Conservation (phyloP, 495 filamentous ascomycete genomes). For the Penicillium lagena region DNA sequence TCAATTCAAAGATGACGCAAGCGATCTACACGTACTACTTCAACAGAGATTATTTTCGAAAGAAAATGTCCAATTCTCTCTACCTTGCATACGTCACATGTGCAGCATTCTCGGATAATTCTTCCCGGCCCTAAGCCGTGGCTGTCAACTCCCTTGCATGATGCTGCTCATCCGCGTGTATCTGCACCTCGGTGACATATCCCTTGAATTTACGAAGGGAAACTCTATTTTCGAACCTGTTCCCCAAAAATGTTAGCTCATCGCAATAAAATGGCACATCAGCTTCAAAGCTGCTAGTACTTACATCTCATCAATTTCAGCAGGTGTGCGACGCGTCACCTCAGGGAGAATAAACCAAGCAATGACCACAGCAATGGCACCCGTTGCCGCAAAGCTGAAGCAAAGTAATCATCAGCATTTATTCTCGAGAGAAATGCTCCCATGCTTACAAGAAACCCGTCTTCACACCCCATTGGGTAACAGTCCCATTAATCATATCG, state of each 20-base stretch:
- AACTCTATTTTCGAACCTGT: slow-evolving; percentile 26
- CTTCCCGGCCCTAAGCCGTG: background rate
- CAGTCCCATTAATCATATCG: slow-evolving; percentile 29
- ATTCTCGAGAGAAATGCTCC: background rate
- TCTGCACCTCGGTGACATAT: slow-evolving; percentile 25
- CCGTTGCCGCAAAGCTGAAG: slow-evolving; percentile 25
- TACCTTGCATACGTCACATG: too few species aligned
- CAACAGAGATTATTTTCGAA: too few species aligned
- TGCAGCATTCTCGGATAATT: background rate
- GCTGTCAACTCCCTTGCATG: background rate
- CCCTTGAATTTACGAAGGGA: slow-evolving; percentile 26
- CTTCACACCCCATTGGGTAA: slow-evolving; percentile 31
- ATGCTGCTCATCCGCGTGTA: slow-evolving; percentile 9
- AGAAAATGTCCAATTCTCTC: too few species aligned
- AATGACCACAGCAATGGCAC: slow-evolving; percentile 20
- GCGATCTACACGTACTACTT: too few species aligned
- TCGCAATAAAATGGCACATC: background rate
- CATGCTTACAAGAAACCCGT: slow-evolving; percentile 33
- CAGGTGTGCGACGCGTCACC: slow-evolving; percentile 27
- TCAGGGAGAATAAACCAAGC: slow-evolving; percentile 36
- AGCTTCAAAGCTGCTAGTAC: background rate
- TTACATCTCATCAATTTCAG: slow-evolving; percentile 34
- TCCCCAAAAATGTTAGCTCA: background rate
- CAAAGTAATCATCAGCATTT: background rate
- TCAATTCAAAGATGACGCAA: too few species aligned